A percentile compares a stretch with the other conserved stretches of the same genome.
phyloP scores from a whole-genome alignment of 2,329 filamentous ascomycete species.

The Alternaria conjuncta region DNA sequence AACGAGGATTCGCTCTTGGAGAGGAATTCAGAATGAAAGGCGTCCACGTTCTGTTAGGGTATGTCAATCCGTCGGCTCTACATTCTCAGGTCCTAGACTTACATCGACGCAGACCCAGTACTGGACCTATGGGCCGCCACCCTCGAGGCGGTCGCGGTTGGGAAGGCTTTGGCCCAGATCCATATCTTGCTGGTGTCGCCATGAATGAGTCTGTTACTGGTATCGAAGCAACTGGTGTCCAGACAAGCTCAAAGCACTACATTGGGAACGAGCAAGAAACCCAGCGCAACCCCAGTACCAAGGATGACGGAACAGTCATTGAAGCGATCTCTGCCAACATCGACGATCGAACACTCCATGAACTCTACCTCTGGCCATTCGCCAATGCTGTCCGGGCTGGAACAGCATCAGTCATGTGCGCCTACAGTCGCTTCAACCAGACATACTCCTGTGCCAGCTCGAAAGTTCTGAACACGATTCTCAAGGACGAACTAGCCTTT shows the following conservation, averaged over 20 bases:
- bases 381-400: conserved; percentile 66
- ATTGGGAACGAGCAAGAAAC: conserved; percentile 68
- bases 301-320: conserved; percentile 50
- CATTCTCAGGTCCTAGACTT: not conserved
- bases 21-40: conserved; percentile 43
- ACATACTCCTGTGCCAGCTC: conserved; percentile 38
- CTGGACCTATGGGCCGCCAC: conserved; percentile 51
- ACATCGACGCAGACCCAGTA: conserved; percentile 50
- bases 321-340: conserved; percentile 67
- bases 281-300: conserved; percentile 35
- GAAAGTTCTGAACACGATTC: conserved; percentile 56
- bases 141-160: conserved; percentile 52
- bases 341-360: conserved; percentile 58
- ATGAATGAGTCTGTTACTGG: conserved; percentile 48
- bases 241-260: conserved; percentile 58
- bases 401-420: conserved; percentile 65
- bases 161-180: conserved; percentile 53
- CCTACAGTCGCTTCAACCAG: conserved; percentile 37
- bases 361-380: conserved; percentile 64
- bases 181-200: conserved; percentile 51
- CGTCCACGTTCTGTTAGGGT: conserved; percentile 51
- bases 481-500: conserved; percentile 61
- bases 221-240: conserved; percentile 50
- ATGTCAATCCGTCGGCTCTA: not conserved
- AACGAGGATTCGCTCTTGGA: conserved; percentile 43